Percentiles rank a stretch among this genome's conserved stretches.
Conservation (phyloP, 2,329 filamentous ascomycete species). For the Neonectria neomacrospora region DNA sequence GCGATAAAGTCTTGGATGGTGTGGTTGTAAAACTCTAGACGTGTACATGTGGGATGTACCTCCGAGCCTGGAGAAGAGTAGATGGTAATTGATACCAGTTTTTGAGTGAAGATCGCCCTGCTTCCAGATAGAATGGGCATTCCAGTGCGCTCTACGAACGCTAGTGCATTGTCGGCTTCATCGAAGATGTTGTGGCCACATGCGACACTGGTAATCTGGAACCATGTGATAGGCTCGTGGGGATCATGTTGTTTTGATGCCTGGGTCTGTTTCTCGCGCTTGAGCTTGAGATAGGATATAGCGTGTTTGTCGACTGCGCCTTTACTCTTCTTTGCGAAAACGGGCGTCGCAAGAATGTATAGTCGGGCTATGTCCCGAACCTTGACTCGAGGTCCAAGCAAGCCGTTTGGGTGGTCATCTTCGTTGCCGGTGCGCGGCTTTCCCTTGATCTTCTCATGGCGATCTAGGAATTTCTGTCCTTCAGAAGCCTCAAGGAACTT, state of each 20-base stretch:
- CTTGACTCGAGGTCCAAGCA: neutral
- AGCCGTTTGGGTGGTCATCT: conserved; percentile 6
- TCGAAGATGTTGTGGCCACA: conserved; percentile 62
- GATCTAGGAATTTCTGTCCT: conserved; percentile 55
- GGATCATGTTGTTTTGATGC: conserved; percentile 19
- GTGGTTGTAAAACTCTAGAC: conserved; percentile 61
- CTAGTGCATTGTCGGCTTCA: conserved; percentile 45
- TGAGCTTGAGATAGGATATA: conserved; percentile 45
- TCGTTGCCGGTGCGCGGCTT: conserved; percentile 9
- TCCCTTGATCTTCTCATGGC: conserved; percentile 46
- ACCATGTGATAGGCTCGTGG: conserved; percentile 35
- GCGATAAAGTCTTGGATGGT: conserved; percentile 59
- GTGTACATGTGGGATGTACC: neutral
- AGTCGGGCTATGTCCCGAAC: conserved; percentile 44
- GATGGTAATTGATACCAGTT: conserved; percentile 54
- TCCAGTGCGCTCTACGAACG: conserved; percentile 57
- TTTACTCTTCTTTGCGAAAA: conserved; percentile 51
- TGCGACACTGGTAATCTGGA: conserved; percentile 45
- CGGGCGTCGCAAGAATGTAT: conserved; percentile 42
- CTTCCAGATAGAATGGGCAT: conserved; percentile 39
- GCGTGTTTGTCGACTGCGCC: conserved; percentile 41
- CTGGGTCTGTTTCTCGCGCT: conserved; percentile 37
- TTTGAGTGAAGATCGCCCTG: conserved; percentile 56
- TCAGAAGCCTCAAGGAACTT: conserved; percentile 56
- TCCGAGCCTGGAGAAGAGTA: neutral